Percentiles rank a stretch among this genome's conserved stretches.
Evolutionary conservation across 169 alveolate species (phyloP).

Genomic region (Cryptosporidium bovis): DNA sequence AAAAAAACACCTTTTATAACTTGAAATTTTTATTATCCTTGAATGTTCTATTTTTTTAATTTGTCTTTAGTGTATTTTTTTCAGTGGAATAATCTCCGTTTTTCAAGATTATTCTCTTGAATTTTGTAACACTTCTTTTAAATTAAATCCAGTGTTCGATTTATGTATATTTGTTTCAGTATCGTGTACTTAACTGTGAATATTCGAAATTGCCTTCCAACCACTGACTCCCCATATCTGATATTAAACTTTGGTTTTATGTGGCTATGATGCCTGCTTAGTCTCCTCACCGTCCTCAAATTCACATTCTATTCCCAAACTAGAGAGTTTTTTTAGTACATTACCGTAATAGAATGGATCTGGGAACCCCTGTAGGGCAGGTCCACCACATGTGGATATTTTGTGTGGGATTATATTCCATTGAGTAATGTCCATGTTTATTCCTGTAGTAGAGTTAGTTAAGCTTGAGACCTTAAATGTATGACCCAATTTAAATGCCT

Average conservation of each 20-base stretch:
- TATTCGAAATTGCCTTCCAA: neutral
- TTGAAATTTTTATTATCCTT: neutral
- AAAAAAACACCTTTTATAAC: slow-evolving; percentile 79
- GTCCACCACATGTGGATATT: slow-evolving; percentile 74
- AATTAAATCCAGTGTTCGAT: neutral
- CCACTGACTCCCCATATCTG: neutral
- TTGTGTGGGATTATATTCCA: slow-evolving; percentile 70
- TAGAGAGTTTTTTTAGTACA: slow-evolving; percentile 13
- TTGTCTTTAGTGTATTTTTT: no score
- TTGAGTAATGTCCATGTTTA: slow-evolving; percentile 36
- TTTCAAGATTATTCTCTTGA: slow-evolving; percentile 1
- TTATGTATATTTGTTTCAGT: neutral
- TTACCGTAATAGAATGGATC: slow-evolving; percentile 42
- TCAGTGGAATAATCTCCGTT: slow-evolving; percentile 3
- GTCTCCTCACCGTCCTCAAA: slow-evolving; percentile 6
- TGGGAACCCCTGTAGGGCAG: slow-evolving; percentile 69
- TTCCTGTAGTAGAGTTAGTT: slow-evolving; percentile 23
- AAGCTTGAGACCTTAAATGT: slow-evolving; percentile 38
- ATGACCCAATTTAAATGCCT: slow-evolving; percentile 68
- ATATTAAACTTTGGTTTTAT: neutral
- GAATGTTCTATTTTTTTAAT: neutral
- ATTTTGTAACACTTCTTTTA: slow-evolving; percentile 1
- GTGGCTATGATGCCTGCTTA: neutral
- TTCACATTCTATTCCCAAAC: slow-evolving; percentile 47
- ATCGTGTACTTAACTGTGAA: neutral